Percentiles rank a stretch among this genome's conserved stretches.
Evolutionary conservation across 2,329 filamentous ascomycete genomes (phyloP).

Genomic region (Allantophomopsis lycopodina): DNA sequence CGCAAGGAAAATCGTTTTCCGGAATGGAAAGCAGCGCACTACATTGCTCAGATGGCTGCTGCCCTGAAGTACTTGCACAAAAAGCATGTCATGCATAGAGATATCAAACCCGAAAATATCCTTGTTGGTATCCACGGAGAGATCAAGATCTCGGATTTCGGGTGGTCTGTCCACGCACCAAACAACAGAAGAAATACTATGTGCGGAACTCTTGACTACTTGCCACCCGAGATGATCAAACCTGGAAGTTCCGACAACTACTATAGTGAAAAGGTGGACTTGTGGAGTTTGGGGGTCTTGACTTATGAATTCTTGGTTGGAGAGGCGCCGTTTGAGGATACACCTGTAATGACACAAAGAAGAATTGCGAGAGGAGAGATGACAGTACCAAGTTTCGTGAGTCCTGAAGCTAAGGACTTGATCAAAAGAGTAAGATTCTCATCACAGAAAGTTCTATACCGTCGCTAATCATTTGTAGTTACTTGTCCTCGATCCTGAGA

Average conservation of each 20-base stretch:
- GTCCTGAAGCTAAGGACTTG: slow-evolving; percentile 76
- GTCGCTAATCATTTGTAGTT: slow-evolving; percentile 35
- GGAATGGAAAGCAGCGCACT: slow-evolving; percentile 59
- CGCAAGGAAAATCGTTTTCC: slow-evolving; percentile 54
- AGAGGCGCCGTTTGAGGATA: slow-evolving; percentile 94
- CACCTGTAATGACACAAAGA: slow-evolving; percentile 83
- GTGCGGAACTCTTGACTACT: slow-evolving; percentile 94
- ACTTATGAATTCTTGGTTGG: slow-evolving; percentile 95
- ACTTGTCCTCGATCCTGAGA: slow-evolving; percentile 85
- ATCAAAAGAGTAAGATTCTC: slow-evolving; percentile 64
- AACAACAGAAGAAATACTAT: slow-evolving; percentile 89
- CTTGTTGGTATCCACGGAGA: slow-evolving; percentile 92
- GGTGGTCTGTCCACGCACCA: slow-evolving; percentile 95
- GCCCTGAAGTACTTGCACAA: slow-evolving; percentile 84
- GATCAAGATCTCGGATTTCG: slow-evolving; percentile 97
- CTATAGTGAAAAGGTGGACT: slow-evolving; percentile 89
- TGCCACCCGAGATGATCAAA: slow-evolving; percentile 95
- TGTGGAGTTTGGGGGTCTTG: slow-evolving; percentile 91
- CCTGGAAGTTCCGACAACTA: slow-evolving; percentile 69
- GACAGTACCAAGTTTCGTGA: slow-evolving; percentile 83
- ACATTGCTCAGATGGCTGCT: slow-evolving; percentile 67
- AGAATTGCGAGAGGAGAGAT: slow-evolving; percentile 84
- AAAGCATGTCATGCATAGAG: slow-evolving; percentile 93
- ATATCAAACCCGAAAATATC: slow-evolving; percentile 98
- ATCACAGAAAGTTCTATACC: background rate